Percentiles rank a stretch among this genome's conserved stretches.
phyloP scores from a whole-genome alignment of 139 green algal genomes.

The Coelastrella sp. region DNA sequence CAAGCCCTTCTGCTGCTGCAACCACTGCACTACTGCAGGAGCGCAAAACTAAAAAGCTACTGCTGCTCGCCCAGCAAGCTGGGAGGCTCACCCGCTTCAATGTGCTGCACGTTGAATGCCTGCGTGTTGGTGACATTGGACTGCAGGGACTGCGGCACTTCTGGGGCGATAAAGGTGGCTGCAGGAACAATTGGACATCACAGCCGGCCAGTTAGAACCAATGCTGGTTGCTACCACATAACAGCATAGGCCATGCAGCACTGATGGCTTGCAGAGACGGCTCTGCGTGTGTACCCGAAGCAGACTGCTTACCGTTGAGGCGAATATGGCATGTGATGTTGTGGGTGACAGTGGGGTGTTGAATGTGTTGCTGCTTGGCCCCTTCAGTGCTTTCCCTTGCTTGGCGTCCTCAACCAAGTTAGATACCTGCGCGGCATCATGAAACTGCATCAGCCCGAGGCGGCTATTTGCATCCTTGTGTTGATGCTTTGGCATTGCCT shows the following conservation, averaged over 20 bases:
- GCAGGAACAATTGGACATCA: constrained; percentile 30
- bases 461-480: too few relatives aligned
- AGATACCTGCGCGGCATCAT: constrained; percentile 64
- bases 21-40: too few relatives aligned
- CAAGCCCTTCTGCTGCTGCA: too few relatives aligned
- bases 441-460: not conserved
- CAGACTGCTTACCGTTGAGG: constrained; percentile 60
- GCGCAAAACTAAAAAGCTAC: too few relatives aligned
- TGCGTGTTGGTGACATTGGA: constrained; percentile 66
- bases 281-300: not conserved
- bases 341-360: constrained; percentile 69
- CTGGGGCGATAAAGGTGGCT: constrained; percentile 90
- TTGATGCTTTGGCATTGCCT: too few relatives aligned
- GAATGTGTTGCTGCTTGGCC: constrained; percentile 46
- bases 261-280: not conserved
- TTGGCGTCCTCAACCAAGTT: constrained; percentile 90
- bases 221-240: not conserved
- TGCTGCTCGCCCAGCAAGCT: too few relatives aligned
- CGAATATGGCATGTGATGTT: constrained; percentile 68
- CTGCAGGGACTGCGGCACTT: constrained; percentile 78
- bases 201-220: not conserved
- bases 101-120: constrained; percentile 38
- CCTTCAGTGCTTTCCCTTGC: constrained; percentile 71
- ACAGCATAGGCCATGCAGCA: too few relatives aligned
- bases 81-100: constrained; percentile 58